Evolutionary conservation across 768 basidiomycete genomes (phyloP), one percentile per base, ranked within the genome.

Genomic region (Leccinum aurantiacum): DNA sequence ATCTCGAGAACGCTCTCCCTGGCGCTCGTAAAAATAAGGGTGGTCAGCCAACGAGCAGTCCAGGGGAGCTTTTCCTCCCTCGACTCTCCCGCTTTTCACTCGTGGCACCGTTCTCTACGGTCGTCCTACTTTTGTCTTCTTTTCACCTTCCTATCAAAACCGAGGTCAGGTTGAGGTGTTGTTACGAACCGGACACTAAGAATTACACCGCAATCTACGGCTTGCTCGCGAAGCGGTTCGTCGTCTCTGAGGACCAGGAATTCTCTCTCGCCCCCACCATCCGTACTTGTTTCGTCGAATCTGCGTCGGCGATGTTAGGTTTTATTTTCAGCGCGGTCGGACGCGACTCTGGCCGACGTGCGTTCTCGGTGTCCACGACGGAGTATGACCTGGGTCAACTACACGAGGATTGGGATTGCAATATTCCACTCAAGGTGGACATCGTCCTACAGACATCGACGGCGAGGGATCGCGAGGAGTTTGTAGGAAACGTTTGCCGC

Each of bases 1-100:
- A 75, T 58, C 67, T 80, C 4, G 73, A 75, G 47, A 65, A 76
- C 44, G 70, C 70, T 25, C 69, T 80, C 6, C 77, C 77, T 13
- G 62, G 58, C n/a, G 52, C 53, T 53, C 55, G 48, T 15, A 11
- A 19, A 1, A 38, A 29, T 31, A 46, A 49, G 25, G n/a, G 19
- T n/a, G 29, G 13, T 2, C 48, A 44, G 56, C 27, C 38, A 9
- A 33, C 38, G 7, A 46, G 54, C n/a, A 54, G 52, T 22, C 19
- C 59, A 24, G 58, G 48, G 13, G 57, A 44, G 31, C 13, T 62
- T 38, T 27, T 10, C 41, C 60, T 67, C 31, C 54, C 62, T 29
- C 58, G 15, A 10, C 66, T 67, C 25, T 48, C 63, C 6, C 58
- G 60, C 47, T 58, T 67, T 44, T 63, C 67, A 0, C 51, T 68